Evolutionary conservation across 139 green algal species (phyloP), one percentile per base, ranked within the genome.

Genomic region (Chlamydomonas sp.): DNA sequence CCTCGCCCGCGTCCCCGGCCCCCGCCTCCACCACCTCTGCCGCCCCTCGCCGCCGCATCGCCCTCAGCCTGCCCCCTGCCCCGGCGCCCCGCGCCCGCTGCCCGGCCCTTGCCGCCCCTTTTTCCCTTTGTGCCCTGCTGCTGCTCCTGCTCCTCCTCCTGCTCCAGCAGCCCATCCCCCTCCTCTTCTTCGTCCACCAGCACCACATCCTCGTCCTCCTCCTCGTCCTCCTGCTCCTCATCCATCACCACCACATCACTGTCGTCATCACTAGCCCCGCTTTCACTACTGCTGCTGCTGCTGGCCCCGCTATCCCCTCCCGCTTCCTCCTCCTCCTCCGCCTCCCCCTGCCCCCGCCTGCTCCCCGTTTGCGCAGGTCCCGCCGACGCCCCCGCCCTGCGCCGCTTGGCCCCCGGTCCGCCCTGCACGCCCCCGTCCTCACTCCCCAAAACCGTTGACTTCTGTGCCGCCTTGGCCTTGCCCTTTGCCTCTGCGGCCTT

Each of bases 241-340:
- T 58, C 68, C 57, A 79, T 7, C 59, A 86, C 5, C 18, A 86
- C 67, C n/a, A 86, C 80, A 20, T 86, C 80, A 18, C 67, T 78
- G 60, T 82, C 66, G 6, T 31, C 2, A 16, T 75, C 69, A 16
- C 69, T 1, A 3, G 5, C 66, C 12, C 66, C 4, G 66, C 66
- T 15, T 12, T 2, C 66, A 15, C 66, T 20, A 15, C 66, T 2
- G 66, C 4, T 15, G 66, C 66, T 2, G 66, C 66, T 15, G 66
- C 4, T 3, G 57, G 59, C 31, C 31, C 31, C 31, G 31, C 31
- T 49, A 49, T 60, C 61, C 5, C 61, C 77, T 9, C 3, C 61
- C 15, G 58, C 80, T 67, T 17, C 80, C 9, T 63, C 79, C 15
- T 76, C 64, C 18, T 63, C 64, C 31, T 49, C 31, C 31, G 31